Conservation (phyloP, 805 yeast genomes). For the Candida arabinofermentans region DNA sequence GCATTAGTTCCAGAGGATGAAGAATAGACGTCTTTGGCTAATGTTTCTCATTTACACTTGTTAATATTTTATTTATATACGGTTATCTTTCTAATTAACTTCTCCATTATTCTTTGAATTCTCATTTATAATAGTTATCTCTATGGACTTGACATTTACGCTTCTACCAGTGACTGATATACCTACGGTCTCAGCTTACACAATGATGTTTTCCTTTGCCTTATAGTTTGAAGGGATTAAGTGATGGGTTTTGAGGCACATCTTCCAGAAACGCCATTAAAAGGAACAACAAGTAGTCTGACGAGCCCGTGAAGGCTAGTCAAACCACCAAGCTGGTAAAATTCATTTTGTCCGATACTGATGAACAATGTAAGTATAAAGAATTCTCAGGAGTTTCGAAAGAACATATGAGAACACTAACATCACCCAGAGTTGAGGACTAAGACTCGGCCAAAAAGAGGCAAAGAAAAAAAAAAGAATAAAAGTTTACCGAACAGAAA, state of each 20-base stretch:
- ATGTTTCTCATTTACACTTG: not conserved
- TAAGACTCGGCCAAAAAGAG: no score
- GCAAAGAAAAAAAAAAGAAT: no score
- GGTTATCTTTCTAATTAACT: not conserved
- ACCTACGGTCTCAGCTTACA: no score
- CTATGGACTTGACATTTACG: no score
- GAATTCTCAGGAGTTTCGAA: not conserved
- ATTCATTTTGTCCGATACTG: not conserved
- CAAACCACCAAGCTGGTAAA: no score
- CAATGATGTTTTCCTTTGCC: constrained; percentile 25
- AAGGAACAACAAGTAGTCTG: constrained; percentile 9
- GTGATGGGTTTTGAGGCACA: not conserved
- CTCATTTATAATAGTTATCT: no score
- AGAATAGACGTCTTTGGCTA: constrained; percentile 21
- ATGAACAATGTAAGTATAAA: not conserved
- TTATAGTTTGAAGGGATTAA: constrained; percentile 12
- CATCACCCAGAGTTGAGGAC: not conserved
- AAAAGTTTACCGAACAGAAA: no score
- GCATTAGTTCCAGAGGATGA: constrained; percentile 80
- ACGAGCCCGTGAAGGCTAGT: no score
- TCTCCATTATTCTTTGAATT: not conserved
- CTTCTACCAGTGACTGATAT: no score
- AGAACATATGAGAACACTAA: not conserved
- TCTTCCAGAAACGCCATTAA: constrained; percentile 18
- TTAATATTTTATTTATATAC: not conserved